Conservation (phyloP, 23 red algal genomes). For the Gracilaria gracilis region DNA sequence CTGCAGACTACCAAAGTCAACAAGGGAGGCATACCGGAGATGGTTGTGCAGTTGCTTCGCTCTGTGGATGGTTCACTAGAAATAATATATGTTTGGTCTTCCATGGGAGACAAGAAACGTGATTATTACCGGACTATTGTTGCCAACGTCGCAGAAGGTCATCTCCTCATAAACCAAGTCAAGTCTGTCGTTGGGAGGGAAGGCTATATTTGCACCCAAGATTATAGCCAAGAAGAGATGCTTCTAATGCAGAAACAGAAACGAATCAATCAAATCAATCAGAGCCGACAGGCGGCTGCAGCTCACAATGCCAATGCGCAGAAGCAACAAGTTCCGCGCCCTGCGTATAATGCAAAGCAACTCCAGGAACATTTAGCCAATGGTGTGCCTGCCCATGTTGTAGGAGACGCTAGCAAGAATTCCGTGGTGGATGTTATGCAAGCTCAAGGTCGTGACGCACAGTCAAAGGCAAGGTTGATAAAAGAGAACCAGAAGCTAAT, state of each 20-base stretch:
- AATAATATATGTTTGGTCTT: slow-evolving; percentile 16
- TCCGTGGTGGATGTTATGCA: neutral
- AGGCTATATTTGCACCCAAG: slow-evolving; percentile 45
- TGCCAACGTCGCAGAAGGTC: slow-evolving; percentile 39
- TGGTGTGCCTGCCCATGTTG: slow-evolving; percentile 3
- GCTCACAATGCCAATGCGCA: slow-evolving; percentile 21
- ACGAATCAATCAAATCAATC: slow-evolving; percentile 33
- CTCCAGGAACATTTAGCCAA: slow-evolving; percentile 24
- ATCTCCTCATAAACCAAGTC: slow-evolving; percentile 58
- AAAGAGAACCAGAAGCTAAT: slow-evolving; percentile 34
- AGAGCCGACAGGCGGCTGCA: slow-evolving; percentile 58
- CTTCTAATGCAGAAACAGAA: slow-evolving; percentile 28
- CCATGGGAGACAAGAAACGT: slow-evolving; percentile 43
- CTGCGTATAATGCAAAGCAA: slow-evolving; percentile 8
- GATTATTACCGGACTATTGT: slow-evolving; percentile 49
- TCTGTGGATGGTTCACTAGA: slow-evolving; percentile 24
- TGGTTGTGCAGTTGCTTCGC: slow-evolving; percentile 30
- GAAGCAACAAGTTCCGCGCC: slow-evolving; percentile 17
- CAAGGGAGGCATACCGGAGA: slow-evolving; percentile 1
- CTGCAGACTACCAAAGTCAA: neutral
- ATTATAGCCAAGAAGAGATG: slow-evolving; percentile 33
- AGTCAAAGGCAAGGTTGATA: neutral
- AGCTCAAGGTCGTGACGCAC: slow-evolving; percentile 12
- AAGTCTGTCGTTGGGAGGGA: slow-evolving; percentile 32
- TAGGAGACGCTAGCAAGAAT: slow-evolving; percentile 3